phyloP scores from a whole-genome alignment of 257 asterid species.

The Solanum lignicaule region DNA sequence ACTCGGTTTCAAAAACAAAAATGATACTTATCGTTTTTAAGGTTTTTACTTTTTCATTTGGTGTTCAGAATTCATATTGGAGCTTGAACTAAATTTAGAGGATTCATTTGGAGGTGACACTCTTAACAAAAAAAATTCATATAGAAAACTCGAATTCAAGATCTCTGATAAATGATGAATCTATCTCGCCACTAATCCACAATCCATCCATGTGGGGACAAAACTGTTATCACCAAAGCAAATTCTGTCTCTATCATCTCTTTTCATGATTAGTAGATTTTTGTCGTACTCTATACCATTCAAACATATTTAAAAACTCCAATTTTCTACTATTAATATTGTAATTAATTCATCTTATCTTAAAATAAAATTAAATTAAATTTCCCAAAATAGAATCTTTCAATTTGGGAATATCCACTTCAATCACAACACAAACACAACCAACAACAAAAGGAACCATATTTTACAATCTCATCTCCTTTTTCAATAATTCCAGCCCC shows the following conservation, averaged over 20 bases:
- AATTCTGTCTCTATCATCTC: neutral
- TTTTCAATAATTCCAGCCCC: neutral
- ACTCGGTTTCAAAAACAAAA: neutral
- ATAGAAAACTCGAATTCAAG: accelerated
- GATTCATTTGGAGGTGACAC: too few species aligned
- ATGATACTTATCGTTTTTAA: too few species aligned
- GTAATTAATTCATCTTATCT: neutral
- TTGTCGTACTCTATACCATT: neutral
- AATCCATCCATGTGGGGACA: neutral
- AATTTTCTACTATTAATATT: neutral
- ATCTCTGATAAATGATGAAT: too few species aligned
- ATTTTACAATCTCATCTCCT: neutral
- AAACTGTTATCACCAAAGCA: neutral
- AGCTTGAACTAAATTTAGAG: accelerated
- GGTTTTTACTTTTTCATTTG: too few species aligned
- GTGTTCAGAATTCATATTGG: too few species aligned
- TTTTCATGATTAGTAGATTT: neutral
- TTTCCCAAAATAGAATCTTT: neutral
- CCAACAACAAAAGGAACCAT: neutral
- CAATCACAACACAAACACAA: neutral
- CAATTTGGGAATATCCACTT: neutral
- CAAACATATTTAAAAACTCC: neutral
- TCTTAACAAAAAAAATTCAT: too few species aligned
- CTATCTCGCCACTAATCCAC: too few species aligned
- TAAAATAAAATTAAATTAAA: neutral